These are phyloP conservation scores for Populus pruinosa DNA, from an alignment of 345 rosid species.

Conservation along the genomic window DNA sequence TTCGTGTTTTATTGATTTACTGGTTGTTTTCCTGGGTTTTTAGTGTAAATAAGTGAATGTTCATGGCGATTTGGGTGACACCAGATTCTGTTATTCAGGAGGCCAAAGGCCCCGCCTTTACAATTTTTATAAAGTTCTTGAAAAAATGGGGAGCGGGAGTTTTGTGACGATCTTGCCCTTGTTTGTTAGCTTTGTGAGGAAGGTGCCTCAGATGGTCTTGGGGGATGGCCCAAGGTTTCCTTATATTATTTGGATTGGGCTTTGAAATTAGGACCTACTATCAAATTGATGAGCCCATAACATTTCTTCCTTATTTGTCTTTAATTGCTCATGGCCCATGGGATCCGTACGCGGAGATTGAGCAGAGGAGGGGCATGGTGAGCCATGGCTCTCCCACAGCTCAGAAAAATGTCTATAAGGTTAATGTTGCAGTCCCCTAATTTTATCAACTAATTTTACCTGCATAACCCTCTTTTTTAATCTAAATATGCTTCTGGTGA, in stretches of 20 bases:
- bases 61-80: neutral
- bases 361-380: no score
- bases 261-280: neutral
- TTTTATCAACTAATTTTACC: no score
- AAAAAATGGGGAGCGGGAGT: neutral
- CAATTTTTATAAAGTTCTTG: conserved; percentile 13
- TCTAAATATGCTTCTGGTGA: no score
- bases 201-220: neutral
- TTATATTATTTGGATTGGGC: neutral
- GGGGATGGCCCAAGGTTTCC: neutral
- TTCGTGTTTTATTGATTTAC: neutral
- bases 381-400: no score
- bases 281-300: neutral
- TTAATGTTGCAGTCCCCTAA: no score
- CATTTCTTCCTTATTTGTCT: neutral
- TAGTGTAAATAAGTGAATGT: conserved; percentile 5
- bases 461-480: no score
- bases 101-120: conserved; percentile 29
- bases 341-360: no score
- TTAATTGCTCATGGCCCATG: no score
- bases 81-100: conserved; percentile 21
- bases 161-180: conserved; percentile 19
- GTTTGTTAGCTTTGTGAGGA: neutral
- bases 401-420: no score
- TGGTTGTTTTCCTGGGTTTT: neutral